Percentiles rank a stretch among this genome's conserved stretches.
Evolutionary conservation across 2,329 filamentous ascomycete genomes (phyloP).

Genomic region (Alternaria atra): DNA sequence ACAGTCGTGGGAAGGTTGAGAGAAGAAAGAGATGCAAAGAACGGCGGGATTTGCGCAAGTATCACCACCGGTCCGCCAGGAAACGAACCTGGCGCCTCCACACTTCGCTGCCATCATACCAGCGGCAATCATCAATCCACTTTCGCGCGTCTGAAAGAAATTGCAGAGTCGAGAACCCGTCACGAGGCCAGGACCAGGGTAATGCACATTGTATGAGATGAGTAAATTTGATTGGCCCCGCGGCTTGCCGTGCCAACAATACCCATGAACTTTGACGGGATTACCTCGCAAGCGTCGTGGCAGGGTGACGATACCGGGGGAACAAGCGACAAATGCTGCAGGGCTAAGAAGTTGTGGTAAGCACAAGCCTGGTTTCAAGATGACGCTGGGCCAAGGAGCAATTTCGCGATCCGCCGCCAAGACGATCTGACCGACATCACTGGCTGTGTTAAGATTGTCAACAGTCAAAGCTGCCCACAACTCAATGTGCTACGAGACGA

Average conservation of each 20-base stretch:
- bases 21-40: constrained; percentile 27
- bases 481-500: constrained; percentile 2
- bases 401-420: constrained; percentile 45
- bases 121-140: constrained; percentile 40
- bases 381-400: constrained; percentile 32
- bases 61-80: constrained; percentile 30
- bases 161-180: constrained; percentile 41
- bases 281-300: constrained; percentile 26
- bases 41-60: constrained; percentile 32
- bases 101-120: constrained; percentile 36
- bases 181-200: constrained; percentile 25
- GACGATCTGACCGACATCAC: constrained; percentile 29
- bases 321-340: constrained; percentile 39
- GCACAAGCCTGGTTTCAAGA: constrained; percentile 43
- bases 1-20: constrained; percentile 27
- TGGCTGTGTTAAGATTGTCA: constrained; percentile 34
- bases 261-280: constrained; percentile 36
- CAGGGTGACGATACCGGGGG: constrained; percentile 23
- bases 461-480: constrained; percentile 12
- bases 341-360: constrained; percentile 17
- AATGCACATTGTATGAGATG: constrained; percentile 17
- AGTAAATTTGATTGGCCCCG: constrained; percentile 35
- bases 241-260: constrained; percentile 33
- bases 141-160: constrained; percentile 47
- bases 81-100: constrained; percentile 38